These are phyloP conservation scores for Lentinula novae-zelandiae DNA, from an alignment of 1,284 basidiomycete species.

Conservation along the genomic window DNA sequence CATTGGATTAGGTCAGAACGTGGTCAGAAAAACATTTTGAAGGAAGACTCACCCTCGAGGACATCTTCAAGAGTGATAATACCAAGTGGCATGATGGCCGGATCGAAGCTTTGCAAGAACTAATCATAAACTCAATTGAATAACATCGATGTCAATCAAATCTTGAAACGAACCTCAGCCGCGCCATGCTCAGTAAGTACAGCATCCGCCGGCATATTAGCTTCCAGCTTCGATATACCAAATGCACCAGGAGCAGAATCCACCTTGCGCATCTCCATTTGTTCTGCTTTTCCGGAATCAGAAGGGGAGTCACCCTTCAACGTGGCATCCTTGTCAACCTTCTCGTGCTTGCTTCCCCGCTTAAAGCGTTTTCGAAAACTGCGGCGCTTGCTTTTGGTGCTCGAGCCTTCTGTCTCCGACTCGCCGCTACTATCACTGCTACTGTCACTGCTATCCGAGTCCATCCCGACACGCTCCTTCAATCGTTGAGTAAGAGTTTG, in stretches of 20 bases:
- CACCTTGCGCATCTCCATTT: slow-evolving; percentile 23
- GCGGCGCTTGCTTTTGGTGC: slow-evolving; percentile 1
- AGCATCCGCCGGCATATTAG: slow-evolving; percentile 81
- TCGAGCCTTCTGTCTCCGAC: slow-evolving; percentile 7
- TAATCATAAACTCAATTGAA: slow-evolving; percentile 23
- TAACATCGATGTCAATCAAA: neutral
- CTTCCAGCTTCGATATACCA: slow-evolving; percentile 54
- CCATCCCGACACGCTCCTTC: slow-evolving; percentile 60
- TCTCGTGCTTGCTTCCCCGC: slow-evolving; percentile 20
- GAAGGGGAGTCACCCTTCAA: neutral
- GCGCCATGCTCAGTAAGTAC: slow-evolving; percentile 67
- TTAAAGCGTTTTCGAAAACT: slow-evolving; percentile 24
- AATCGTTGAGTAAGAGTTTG: slow-evolving; percentile 68
- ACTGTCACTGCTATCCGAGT: slow-evolving; percentile 40
- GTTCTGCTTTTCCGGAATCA: neutral
- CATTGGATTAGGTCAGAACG: neutral
- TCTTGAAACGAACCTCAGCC: slow-evolving; percentile 45
- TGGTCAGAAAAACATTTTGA: neutral
- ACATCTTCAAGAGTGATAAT: slow-evolving; percentile 94
- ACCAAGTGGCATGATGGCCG: slow-evolving; percentile 76
- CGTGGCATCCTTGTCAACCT: slow-evolving; percentile 5
- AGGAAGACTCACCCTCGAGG: slow-evolving; percentile 60
- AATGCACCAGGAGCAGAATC: slow-evolving; percentile 26
- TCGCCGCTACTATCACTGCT: slow-evolving; percentile 33
- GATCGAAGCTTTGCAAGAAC: slow-evolving; percentile 75